Conservation (phyloP, 495 filamentous ascomycete species). For the Friedmanniomyces simplex region DNA sequence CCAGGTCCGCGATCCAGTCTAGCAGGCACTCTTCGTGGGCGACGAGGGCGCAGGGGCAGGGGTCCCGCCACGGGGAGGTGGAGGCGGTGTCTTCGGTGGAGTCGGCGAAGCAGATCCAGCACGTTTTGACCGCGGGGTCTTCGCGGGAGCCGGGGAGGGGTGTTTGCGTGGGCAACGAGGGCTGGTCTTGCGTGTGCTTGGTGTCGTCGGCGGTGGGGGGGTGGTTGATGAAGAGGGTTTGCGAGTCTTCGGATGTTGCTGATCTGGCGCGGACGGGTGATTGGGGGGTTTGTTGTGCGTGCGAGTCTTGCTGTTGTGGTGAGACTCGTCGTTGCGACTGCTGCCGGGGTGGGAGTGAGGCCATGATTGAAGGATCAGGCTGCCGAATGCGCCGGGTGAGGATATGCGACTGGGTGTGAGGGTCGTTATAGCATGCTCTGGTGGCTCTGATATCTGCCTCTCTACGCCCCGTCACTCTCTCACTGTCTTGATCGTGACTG, state of each 20-base stretch:
- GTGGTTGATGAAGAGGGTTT: conserved; percentile 29
- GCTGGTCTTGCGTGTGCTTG: background rate
- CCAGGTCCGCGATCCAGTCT: conserved; percentile 79
- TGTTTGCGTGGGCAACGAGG: background rate
- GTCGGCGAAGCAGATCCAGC: conserved; percentile 88
- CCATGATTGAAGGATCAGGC: background rate
- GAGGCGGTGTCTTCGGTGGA: conserved; percentile 63
- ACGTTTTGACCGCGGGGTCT: conserved; percentile 46
- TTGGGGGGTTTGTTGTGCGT: background rate
- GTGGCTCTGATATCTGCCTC: too few relatives aligned
- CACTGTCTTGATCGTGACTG: background rate
- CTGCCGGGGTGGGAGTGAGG: conserved; percentile 7
- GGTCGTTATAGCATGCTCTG: too few relatives aligned
- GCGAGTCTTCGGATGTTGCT: conserved; percentile 25
- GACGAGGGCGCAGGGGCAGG: conserved; percentile 78
- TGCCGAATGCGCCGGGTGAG: too few relatives aligned
- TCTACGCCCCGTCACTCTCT: background rate
- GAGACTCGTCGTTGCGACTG: conserved; percentile 5
- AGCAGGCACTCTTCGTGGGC: conserved; percentile 87
- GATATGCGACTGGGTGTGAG: too few relatives aligned
- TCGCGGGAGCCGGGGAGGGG: conserved; percentile 8
- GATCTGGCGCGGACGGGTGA: conserved; percentile 9
- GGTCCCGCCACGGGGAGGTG: conserved; percentile 61
- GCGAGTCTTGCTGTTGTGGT: background rate
- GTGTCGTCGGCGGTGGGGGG: conserved; percentile 1